Base-by-base conservation (phyloP, 208 protist species). In the Acanthamoeba quina region DNA sequence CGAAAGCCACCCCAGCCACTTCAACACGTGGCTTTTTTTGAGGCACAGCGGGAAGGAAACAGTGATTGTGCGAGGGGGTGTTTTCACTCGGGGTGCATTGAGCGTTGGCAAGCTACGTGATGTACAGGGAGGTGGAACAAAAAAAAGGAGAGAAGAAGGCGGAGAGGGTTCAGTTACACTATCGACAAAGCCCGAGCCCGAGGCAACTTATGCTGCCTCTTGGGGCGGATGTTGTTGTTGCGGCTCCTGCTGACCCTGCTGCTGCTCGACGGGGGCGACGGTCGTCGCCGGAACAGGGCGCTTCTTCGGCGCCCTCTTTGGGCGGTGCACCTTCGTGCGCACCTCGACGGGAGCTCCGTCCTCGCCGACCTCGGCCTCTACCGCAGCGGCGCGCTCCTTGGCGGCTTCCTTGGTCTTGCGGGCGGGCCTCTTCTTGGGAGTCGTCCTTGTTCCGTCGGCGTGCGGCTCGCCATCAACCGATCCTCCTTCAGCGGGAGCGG, bases 251-350 rank as follows among this genome's bases (percentile, higher is more conserved):
- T 29, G 60, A 19, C 56, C 56, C n/a, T n/a, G n/a, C 21, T 64
- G 58, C 6, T 64, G 58, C 19, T 10, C 58, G 60, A 7, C 17
- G 60, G 60, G 60, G 26, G 60, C 60, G 60, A 24, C 19, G 26
- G 60, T 5, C 13, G 13, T 15, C 0, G 47, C 47, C 5, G 60
- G 0, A 66, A 29, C 60, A 29, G 60, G 60, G 26, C 26, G 60
- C 60, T 66, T 66, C 26, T 88, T 88, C 2, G 52, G 52, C 49
- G 29, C 5, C n/a, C 78, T 29, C 78, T 88, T 88, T 0, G 78
- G 78, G 26, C 78, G 78, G 29, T 88, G 78, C 52, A 88, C 78
- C 49, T 41, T 58, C 24, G 78, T 88, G 52, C 78, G 78, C 44
- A 88, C 78, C 49, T 88, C 78, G 4, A 37, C 52, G 6, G 78